Conservation (phyloP, 768 basidiomycete species). For the Tephrocybe rancida region DNA sequence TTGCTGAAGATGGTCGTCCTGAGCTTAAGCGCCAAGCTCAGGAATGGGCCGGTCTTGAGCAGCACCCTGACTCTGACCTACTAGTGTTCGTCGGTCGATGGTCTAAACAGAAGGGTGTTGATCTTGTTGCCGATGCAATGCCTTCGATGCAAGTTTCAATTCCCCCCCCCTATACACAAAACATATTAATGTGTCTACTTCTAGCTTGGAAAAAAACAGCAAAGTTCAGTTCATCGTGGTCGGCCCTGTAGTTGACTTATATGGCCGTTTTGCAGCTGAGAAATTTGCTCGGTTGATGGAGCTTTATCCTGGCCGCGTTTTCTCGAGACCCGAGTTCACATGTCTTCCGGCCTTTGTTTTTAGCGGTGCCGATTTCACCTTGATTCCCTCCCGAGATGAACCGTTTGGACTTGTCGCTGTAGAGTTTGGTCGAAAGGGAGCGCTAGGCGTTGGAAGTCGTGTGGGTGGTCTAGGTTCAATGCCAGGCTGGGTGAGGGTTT, state of each 20-base stretch:
- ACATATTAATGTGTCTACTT: constrained; percentile 2
- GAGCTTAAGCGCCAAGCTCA: constrained; percentile 91
- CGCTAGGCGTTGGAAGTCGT: constrained; percentile 91
- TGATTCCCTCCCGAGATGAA: constrained; percentile 95
- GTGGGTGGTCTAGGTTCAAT: constrained; percentile 95
- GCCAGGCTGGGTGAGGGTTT: constrained; percentile 87
- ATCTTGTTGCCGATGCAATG: constrained; percentile 95
- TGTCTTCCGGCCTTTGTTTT: constrained; percentile 90
- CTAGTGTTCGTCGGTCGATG: constrained; percentile 97
- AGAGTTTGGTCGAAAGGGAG: constrained; percentile 95
- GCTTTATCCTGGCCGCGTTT: constrained; percentile 90
- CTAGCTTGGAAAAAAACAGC: constrained; percentile 80
- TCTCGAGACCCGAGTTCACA: constrained; percentile 96
- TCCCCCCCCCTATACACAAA: not conserved
- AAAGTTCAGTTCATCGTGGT: constrained; percentile 86
- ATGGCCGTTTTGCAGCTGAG: constrained; percentile 93
- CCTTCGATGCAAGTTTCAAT: constrained; percentile 66
- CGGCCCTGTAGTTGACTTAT: constrained; percentile 93
- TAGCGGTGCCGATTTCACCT: constrained; percentile 91
- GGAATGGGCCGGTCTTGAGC: constrained; percentile 92
- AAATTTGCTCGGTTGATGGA: constrained; percentile 93
- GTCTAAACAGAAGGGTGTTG: constrained; percentile 98
- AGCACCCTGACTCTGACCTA: constrained; percentile 85
- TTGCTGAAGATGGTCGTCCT: constrained; percentile 83
- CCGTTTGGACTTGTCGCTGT: constrained; percentile 96